phyloP scores from a whole-genome alignment of 192 early-diverging fungal genomes.

The Bifiguratus adelaidae region DNA sequence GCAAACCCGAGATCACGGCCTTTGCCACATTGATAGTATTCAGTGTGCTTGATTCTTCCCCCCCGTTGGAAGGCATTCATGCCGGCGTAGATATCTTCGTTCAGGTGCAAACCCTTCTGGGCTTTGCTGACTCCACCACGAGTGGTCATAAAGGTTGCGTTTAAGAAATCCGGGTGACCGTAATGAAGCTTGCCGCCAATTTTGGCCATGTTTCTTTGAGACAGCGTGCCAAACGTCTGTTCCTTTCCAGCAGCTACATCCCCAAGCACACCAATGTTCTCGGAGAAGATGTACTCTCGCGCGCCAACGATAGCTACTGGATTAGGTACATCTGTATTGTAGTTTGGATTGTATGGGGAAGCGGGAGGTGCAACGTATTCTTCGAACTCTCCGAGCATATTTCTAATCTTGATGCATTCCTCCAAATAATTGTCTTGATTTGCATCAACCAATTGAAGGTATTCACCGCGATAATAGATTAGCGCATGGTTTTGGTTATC shows the following conservation, averaged over 20 bases:
- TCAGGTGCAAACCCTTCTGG: conserved; percentile 83
- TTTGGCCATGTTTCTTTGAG: conserved; percentile 79
- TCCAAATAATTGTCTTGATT: conserved; percentile 92
- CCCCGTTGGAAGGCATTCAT: conserved; percentile 82
- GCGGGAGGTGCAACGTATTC: conserved; percentile 48
- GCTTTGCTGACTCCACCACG: conserved; percentile 85
- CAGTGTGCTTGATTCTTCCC: conserved; percentile 80
- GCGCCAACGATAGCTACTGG: conserved; percentile 85
- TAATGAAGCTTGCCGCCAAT: conserved; percentile 58
- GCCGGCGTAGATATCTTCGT: conserved; percentile 91
- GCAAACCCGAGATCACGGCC: conserved; percentile 87
- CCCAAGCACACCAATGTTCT: conserved; percentile 75
- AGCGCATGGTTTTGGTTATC: conserved; percentile 87
- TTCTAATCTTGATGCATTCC: conserved; percentile 81
- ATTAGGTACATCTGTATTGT: conserved; percentile 23
- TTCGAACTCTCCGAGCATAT: conserved; percentile 81
- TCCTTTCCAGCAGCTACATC: conserved; percentile 87
- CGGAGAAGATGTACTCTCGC: conserved; percentile 80
- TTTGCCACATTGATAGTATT: conserved; percentile 90
- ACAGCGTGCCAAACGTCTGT: conserved; percentile 78
- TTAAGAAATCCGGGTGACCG: conserved; percentile 86
- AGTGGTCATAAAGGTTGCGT: conserved; percentile 80
- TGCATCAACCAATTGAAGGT: conserved; percentile 77
- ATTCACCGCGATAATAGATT: conserved; percentile 81
- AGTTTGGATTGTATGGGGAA: conserved; percentile 53